Evolutionary conservation across 306 rosid species (phyloP).

Genomic region (Medicago truncatula): MtrunA17r5.0-ANR NC_053048.1:38735501-38736000

Average conservation of each 20-base stretch:
- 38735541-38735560: too few species aligned
- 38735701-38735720: slow-evolving; percentile 10
- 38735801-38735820: background rate
- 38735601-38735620: too few species aligned
- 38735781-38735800: background rate
- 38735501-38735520: too few species aligned
- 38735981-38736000: background rate
- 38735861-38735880: background rate
- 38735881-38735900: slow-evolving; percentile 4
- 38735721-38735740: slow-evolving; percentile 9
- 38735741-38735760: background rate
- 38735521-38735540: too few species aligned
- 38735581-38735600: too few species aligned
- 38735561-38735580: too few species aligned
- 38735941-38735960: background rate
- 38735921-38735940: background rate
- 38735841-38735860: background rate
- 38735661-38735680: background rate
- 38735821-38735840: background rate
- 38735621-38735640: too few species aligned
- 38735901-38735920: background rate
- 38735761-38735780: background rate
- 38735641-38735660: too few species aligned
- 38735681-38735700: background rate
- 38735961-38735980: slow-evolving; percentile 13